Base-by-base conservation (phyloP, 352 stramenopile species). In the Globisporangium uncinulatum region DNA sequence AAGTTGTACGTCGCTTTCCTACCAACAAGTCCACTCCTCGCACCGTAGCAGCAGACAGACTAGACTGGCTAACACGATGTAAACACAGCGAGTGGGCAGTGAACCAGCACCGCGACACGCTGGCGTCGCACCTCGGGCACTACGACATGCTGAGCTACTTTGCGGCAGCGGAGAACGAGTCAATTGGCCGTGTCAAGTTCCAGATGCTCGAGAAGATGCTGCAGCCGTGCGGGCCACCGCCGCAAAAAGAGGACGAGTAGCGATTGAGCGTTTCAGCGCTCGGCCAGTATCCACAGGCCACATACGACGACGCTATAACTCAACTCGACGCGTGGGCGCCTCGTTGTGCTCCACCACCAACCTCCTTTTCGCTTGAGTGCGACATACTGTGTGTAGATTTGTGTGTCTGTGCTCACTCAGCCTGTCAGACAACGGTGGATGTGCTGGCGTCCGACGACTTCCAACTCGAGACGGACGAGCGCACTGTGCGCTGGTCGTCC, bases 81-180 rank as follows among this genome's bases (percentile, higher is more conserved):
- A 7, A 21, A 54, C 31, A 37, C 65, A 96, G 90, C 70, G 96
- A 99, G 73, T 99, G 95, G 94, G 79, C 96, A 0, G 95, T 97
- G 19, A 99, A 99, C 75, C 95, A 99, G 77, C 97, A 99, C 71
- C 93, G 97, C 13, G 97, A 99, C 74, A 98, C 96, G 8, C 78
- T 98, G 39, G 96, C 97, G 6, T 98, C 89, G 51, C 95, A 99
- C 66, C 66, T 99, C 29, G 96, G 96, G 29, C 96, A 99, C 73
- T 94, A 94, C 62, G 97, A 99, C 80, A 97, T 99, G 86, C 66
- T 99, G 8, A 88, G 75, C 29, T 99, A 99, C 74, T 98, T 98
- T 69, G 93, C 96, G 9, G 94, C 98, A 39, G 97, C 96, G 14
- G 92, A 99, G 77, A 99, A 99, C 73, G 92, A 98, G 72, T 93